Percentiles rank a stretch among this genome's conserved stretches.
phyloP scores from a whole-genome alignment of 805 yeast species.

The Priceomyces carsonii region DNA sequence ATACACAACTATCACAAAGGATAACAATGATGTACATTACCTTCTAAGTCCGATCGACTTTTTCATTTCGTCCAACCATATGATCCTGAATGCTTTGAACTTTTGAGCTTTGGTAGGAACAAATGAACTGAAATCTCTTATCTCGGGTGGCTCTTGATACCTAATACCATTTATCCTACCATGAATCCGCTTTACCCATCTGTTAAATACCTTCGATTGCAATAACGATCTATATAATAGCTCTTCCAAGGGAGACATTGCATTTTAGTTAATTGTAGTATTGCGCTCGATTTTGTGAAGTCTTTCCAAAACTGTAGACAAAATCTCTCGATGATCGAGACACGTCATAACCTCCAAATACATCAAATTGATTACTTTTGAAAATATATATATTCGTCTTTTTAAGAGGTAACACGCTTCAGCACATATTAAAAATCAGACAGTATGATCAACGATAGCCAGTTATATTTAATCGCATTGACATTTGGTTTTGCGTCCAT shows the following conservation, averaged over 20 bases:
- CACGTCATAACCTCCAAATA: too few species aligned
- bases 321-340: too few species aligned
- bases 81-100: slow-evolving; percentile 56
- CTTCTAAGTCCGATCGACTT: slow-evolving; percentile 49
- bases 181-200: slow-evolving; percentile 62
- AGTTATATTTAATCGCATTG: slow-evolving; percentile 71
- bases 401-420: too few species aligned
- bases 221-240: slow-evolving; percentile 46
- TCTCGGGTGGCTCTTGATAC: slow-evolving; percentile 32
- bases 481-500: slow-evolving; percentile 73
- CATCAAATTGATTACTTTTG: too few species aligned
- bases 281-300: too few species aligned
- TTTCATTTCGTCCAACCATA: slow-evolving; percentile 64
- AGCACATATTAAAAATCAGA: too few species aligned
- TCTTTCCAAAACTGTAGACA: too few species aligned
- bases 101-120: slow-evolving; percentile 57
- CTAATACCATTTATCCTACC: slow-evolving; percentile 64
- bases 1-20: too few species aligned
- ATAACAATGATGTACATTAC: too few species aligned
- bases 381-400: too few species aligned
- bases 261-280: too few species aligned
- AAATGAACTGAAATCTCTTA: slow-evolving; percentile 27
- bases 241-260: slow-evolving; percentile 44
- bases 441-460: slow-evolving; percentile 84
- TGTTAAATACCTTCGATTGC: slow-evolving; percentile 58